phyloP scores from a whole-genome alignment of 192 early-diverging fungal genomes.

The Umbelopsis ramanniana region DNA sequence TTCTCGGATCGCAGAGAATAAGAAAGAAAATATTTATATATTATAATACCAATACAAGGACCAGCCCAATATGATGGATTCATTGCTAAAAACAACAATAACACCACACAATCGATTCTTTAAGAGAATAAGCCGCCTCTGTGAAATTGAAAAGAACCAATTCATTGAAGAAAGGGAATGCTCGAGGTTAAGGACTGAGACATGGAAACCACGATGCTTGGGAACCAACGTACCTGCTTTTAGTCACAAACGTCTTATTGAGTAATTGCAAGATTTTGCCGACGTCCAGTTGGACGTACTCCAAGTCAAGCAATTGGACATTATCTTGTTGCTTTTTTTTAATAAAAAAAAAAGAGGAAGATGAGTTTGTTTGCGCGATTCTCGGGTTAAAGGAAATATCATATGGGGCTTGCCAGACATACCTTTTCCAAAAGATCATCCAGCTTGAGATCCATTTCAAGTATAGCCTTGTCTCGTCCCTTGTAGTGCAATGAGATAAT shows the following conservation, averaged over 20 bases:
- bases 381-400: no score
- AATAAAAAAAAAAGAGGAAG: no score
- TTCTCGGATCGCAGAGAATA: neutral
- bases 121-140: neutral
- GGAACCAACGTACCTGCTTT: constrained; percentile 41
- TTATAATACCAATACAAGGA: constrained; percentile 14
- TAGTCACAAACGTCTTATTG: constrained; percentile 77
- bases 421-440: constrained; percentile 78
- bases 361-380: no score
- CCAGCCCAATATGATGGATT: constrained; percentile 17
- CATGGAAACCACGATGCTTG: neutral
- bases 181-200: neutral
- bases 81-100: neutral
- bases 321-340: constrained; percentile 82
- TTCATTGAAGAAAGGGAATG: neutral
- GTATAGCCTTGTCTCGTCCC: constrained; percentile 86
- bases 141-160: neutral
- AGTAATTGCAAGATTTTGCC: constrained; percentile 76
- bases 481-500: constrained; percentile 89
- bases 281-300: constrained; percentile 91
- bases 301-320: constrained; percentile 82
- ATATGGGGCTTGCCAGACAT: constrained; percentile 10
- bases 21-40: neutral
- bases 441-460: constrained; percentile 93
- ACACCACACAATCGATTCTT: neutral